These are phyloP conservation scores for Pythium rhizo-oryzae DNA, from an alignment of 352 stramenopile genomes.

Conservation along the genomic window DNA sequence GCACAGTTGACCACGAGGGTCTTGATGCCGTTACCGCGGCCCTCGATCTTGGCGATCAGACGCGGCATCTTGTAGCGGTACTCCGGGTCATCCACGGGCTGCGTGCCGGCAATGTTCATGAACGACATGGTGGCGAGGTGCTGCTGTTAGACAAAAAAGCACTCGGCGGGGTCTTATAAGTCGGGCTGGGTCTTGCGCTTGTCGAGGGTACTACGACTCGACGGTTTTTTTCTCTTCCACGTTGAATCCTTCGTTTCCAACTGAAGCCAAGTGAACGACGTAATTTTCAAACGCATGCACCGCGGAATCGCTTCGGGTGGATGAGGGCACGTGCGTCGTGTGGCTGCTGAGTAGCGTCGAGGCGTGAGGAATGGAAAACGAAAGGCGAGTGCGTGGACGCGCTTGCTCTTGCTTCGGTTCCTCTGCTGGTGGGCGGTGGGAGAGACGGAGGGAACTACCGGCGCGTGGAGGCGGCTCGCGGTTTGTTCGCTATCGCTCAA, in stretches of 20 bases:
- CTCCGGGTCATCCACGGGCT: conserved; percentile 91
- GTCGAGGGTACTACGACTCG: conserved; percentile 26
- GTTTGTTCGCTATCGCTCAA: conserved; percentile 1
- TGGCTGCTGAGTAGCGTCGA: not conserved
- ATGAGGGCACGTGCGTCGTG: not conserved
- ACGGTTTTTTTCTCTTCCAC: conserved; percentile 80
- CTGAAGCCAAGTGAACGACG: conserved; percentile 47
- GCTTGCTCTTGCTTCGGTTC: conserved; percentile 1
- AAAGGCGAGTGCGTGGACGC: not conserved
- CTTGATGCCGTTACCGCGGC: conserved; percentile 99
- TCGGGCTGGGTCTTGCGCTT: conserved; percentile 36
- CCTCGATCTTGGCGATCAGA: conserved; percentile 97
- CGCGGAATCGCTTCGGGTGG: conserved; percentile 39
- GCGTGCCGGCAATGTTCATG: conserved; percentile 92
- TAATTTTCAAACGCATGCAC: conserved; percentile 91
- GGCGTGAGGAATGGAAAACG: not conserved
- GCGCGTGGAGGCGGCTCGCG: not conserved
- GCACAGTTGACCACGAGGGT: conserved; percentile 98
- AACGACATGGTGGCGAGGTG: conserved; percentile 60
- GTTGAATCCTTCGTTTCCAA: conserved; percentile 77
- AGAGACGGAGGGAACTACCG: not conserved
- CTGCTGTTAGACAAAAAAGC: not conserved
- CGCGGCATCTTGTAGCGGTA: conserved; percentile 99
- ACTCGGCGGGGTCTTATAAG: conserved; percentile 27
- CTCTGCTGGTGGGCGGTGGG: not conserved